Conservation (phyloP, 768 basidiomycete species). For the Leccinum longicurvipes region DNA sequence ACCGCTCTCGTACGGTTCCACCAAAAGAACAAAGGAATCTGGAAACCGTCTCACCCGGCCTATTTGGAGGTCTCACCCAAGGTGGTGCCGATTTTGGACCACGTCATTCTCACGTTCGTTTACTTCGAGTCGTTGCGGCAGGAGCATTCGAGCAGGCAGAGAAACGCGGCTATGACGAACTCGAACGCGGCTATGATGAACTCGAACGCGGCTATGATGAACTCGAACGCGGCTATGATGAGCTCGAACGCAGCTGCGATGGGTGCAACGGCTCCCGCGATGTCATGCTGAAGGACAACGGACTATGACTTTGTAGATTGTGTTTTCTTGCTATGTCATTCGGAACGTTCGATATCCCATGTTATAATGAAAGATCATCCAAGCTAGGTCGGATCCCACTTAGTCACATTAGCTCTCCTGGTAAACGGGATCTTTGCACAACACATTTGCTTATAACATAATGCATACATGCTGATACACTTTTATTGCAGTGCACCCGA, state of each 20-base stretch:
- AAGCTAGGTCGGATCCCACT: background rate
- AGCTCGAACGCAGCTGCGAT: no score
- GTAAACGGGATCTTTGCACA: no score
- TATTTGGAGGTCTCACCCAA: slow-evolving; percentile 22
- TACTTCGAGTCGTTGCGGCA: slow-evolving; percentile 20
- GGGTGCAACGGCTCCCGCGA: background rate
- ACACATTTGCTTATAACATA: background rate
- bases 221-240: no score
- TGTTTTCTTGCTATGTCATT: background rate
- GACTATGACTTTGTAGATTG: background rate
- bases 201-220: background rate
- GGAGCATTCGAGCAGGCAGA: background rate
- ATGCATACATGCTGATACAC: background rate
- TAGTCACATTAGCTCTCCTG: background rate
- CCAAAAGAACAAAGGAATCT: slow-evolving; percentile 21
- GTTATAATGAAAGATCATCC: background rate
- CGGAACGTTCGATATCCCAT: background rate
- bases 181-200: no score
- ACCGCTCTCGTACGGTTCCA: slow-evolving; percentile 28
- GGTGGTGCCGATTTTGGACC: slow-evolving; percentile 22
- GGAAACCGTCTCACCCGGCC: slow-evolving; percentile 16
- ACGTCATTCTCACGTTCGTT: slow-evolving; percentile 27
- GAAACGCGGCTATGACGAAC: background rate
- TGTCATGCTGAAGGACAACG: background rate
- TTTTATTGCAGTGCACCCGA: background rate